Base-by-base conservation (phyloP, 768 basidiomycete genomes). In the Suillus lakei region DNA sequence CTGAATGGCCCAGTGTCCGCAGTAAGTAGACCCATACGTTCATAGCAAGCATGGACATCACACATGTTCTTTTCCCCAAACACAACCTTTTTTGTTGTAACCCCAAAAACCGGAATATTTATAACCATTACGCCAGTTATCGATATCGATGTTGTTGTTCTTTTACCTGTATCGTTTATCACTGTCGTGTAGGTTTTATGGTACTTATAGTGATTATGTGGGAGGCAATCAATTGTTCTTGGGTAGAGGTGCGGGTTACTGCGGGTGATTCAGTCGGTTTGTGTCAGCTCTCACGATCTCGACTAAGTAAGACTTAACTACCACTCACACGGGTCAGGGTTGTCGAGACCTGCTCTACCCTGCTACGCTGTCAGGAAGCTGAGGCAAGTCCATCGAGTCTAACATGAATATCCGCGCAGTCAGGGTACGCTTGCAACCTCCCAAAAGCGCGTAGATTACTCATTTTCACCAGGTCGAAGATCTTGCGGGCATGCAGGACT, bases 401-500 rank as follows among this genome's bases (percentile, higher is more conserved):
- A 56, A 39, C 39, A 77, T 77, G 76, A 77, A 77, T 64, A 63
- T 77, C 36, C 76, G 76, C 7, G n/a, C 65, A 50, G 76, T 76
- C 30, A 76, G 69, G 64, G 76, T 76, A 66, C 62, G 56, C 51
- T 60, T 21, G 64, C 30, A 28, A 38, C 18, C 46, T 48, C 28
- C 13, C 41, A 48, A 38, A 5, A 41, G n/a, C 10, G 23, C 60
- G 38, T 30, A 13, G 21, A 55, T 59, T 60, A 46, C 69, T 76
- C 65, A 76, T 66, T 54, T 55, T 63, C 26, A 60, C 62, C 74
- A 96, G 94, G 85, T 91, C 72, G 92, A 91, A 59, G 96, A 98
- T 78, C 85, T 97, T 69, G 81, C 89, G 70, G 94, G 91, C 18
- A 97, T 98, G 94, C 96, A 98, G 78, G 91, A 94, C 63, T 90